phyloP scores from a whole-genome alignment of 2,329 filamentous ascomycete genomes.

The Botrytis squamosa region DNA sequence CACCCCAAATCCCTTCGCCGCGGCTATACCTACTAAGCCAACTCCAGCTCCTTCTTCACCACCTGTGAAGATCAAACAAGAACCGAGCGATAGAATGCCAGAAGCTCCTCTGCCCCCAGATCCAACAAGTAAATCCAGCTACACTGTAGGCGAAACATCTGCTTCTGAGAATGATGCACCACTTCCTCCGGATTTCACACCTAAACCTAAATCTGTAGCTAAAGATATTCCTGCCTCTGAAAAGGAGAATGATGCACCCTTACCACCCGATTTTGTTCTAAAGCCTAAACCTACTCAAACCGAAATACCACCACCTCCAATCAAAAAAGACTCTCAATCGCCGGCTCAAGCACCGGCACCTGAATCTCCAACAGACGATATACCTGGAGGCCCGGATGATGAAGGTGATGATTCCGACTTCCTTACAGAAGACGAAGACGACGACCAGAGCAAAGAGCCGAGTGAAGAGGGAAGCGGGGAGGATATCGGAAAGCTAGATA shows the following conservation, averaged over 20 bases:
- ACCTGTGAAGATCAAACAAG: constrained; percentile 31
- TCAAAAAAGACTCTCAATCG: constrained; percentile 13
- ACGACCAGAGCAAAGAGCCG: constrained; percentile 46
- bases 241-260: constrained; percentile 42
- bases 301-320: constrained; percentile 17
- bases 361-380: constrained; percentile 32
- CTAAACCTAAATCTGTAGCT: constrained; percentile 26
- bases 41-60: constrained; percentile 27
- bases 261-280: constrained; percentile 43
- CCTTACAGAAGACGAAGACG: constrained; percentile 40
- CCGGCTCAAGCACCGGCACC: constrained; percentile 28
- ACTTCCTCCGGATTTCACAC: constrained; percentile 43
- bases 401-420: constrained; percentile 37
- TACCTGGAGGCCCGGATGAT: constrained; percentile 38
- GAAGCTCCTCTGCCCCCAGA: constrained; percentile 48
- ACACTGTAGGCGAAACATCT: constrained; percentile 42
- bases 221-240: neutral
- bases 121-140: constrained; percentile 41
- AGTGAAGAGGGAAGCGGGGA: constrained; percentile 60
- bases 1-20: constrained; percentile 28
- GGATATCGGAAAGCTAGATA: constrained; percentile 64
- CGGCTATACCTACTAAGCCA: constrained; percentile 20
- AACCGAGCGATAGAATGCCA: constrained; percentile 30
- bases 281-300: constrained; percentile 27
- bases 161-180: constrained; percentile 44